Evolutionary conservation across 352 stramenopile genomes (phyloP).

Genomic region (Phytophthora boehmeriae): DNA sequence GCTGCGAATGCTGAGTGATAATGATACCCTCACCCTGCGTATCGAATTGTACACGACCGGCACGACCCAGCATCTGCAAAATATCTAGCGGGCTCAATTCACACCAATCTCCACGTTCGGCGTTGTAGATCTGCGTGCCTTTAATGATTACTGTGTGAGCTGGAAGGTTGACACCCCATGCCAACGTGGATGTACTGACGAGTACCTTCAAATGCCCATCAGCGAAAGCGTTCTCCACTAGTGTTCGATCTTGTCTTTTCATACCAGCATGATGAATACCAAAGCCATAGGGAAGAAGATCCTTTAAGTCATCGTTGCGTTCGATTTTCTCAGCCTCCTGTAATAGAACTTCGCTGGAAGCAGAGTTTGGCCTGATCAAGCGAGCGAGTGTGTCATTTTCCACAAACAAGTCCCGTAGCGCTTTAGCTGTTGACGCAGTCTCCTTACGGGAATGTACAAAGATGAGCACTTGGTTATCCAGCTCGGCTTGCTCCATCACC

Average conservation of each 20-base stretch:
- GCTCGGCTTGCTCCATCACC: conserved; percentile 92
- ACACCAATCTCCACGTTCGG: conserved; percentile 97
- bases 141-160: conserved; percentile 99
- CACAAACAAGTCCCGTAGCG: conserved; percentile 95
- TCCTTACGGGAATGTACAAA: conserved; percentile 99
- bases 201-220: conserved; percentile 97
- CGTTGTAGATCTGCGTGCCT: conserved; percentile 99
- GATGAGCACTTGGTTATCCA: conserved; percentile 98
- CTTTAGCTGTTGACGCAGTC: conserved; percentile 97
- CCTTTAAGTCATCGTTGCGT: conserved; percentile 98
- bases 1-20: conserved; percentile 98
- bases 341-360: conserved; percentile 92
- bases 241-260: conserved; percentile 95
- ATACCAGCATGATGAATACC: conserved; percentile 99
- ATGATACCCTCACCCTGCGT: conserved; percentile 99
- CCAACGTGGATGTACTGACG: conserved; percentile 98
- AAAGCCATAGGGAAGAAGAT: conserved; percentile 98
- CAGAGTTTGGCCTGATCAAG: conserved; percentile 89
- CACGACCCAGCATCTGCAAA: conserved; percentile 99
- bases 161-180: conserved; percentile 99
- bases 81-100: conserved; percentile 99
- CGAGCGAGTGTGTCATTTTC: conserved; percentile 95
- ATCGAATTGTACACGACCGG: conserved; percentile 98
- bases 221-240: conserved; percentile 99
- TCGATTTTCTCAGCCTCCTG: conserved; percentile 92